phyloP scores from a whole-genome alignment of 768 basidiomycete genomes.

The Coprinopsis marcescibilis region DNA sequence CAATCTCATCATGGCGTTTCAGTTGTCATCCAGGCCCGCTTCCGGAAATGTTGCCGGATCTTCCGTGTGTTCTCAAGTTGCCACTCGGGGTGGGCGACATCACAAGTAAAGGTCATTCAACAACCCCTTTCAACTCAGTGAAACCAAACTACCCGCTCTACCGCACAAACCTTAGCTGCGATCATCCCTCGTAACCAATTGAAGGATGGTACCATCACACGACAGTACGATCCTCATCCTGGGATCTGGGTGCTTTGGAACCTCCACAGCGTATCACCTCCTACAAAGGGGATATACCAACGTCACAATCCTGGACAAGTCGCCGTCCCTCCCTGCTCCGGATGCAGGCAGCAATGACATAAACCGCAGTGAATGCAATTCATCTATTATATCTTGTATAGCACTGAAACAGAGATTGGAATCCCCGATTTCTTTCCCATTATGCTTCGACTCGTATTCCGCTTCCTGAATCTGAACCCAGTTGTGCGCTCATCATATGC shows the following conservation, averaged over 20 bases:
- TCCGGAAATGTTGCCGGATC: no score
- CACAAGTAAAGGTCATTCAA: no score
- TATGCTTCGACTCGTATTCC: no score
- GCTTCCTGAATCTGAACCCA: conserved; percentile 18
- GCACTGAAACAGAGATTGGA: no score
- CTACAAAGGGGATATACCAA: conserved; percentile 60
- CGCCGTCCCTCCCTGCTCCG: conserved; percentile 62
- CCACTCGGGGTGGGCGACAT: no score
- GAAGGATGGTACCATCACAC: neutral
- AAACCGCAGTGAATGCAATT: conserved; percentile 36
- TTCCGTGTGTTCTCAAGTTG: no score
- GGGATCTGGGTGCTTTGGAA: conserved; percentile 82
- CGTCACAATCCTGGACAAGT: conserved; percentile 74
- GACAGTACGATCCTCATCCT: conserved; percentile 55
- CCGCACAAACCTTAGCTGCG: no score
- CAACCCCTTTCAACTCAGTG: no score
- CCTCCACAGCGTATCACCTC: conserved; percentile 81
- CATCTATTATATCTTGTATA: neutral
- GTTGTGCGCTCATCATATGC: conserved; percentile 73
- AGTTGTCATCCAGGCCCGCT: neutral
- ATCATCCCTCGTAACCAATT: no score
- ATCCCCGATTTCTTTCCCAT: no score
- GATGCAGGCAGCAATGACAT: conserved; percentile 70
- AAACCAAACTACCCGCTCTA: no score
- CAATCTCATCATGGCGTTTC: neutral